A percentile compares a stretch with the other conserved stretches of the same genome.
These are phyloP conservation scores for Chiua sp. DNA, from an alignment of 1,284 basidiomycete species.

Conservation along the genomic window DNA sequence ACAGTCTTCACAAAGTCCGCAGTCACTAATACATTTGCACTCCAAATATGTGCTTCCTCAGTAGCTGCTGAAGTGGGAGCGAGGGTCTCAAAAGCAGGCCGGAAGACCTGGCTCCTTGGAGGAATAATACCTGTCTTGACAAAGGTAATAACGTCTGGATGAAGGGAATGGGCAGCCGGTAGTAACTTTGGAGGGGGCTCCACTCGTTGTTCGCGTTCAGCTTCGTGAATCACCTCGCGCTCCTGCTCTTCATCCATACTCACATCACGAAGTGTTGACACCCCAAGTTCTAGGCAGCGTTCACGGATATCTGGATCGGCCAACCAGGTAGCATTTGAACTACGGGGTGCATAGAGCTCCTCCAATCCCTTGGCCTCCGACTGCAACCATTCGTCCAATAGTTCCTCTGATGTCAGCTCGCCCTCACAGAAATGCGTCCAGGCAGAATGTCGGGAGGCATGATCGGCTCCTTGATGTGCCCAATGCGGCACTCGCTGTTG, in stretches of 20 bases:
- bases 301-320: conserved; percentile 32
- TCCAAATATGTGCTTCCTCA: conserved; percentile 18
- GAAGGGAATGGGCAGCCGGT: conserved; percentile 25
- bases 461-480: conserved; percentile 53
- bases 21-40: conserved; percentile 27
- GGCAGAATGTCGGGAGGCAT: conserved; percentile 36
- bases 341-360: conserved; percentile 38
- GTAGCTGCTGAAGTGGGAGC: background rate
- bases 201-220: conserved; percentile 43
- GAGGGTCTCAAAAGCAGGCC: conserved; percentile 9
- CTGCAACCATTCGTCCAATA: conserved; percentile 41
- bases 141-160: conserved; percentile 21
- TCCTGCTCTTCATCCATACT: conserved; percentile 53
- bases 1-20: conserved; percentile 29
- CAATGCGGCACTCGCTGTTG: conserved; percentile 45
- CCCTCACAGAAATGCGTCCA: conserved; percentile 31
- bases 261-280: conserved; percentile 14
- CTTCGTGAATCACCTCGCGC: conserved; percentile 48
- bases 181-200: conserved; percentile 35
- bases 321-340: background rate
- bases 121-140: conserved; percentile 22
- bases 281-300: conserved; percentile 35
- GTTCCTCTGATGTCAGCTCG: background rate
- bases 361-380: conserved; percentile 43
- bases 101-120: background rate